Evolutionary conservation across 352 stramenopile species (phyloP).

Genomic region (Phytophthora fragariaefolia): DNA sequence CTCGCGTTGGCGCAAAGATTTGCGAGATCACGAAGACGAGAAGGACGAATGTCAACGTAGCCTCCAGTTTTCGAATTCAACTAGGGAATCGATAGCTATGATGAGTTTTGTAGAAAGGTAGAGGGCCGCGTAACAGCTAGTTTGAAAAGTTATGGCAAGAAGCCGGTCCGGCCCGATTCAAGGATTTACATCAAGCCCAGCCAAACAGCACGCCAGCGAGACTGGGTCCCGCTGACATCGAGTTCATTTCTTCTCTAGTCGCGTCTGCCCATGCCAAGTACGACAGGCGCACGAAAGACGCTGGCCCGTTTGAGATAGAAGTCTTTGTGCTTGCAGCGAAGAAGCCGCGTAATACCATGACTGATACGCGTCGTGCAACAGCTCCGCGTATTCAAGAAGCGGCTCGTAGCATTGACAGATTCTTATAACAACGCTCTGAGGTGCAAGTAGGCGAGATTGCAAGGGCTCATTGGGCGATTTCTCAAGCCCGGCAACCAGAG

Average conservation of each 20-base stretch:
- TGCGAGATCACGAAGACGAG: not conserved
- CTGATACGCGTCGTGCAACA: not conserved
- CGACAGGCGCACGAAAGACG: not conserved
- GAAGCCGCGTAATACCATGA: not conserved
- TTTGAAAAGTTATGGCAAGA: too few relatives aligned
- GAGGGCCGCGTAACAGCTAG: not conserved
- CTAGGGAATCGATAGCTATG: not conserved
- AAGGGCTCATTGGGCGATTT: constrained; percentile 4
- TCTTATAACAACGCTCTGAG: not conserved
- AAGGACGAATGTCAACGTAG: not conserved
- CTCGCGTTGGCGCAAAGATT: not conserved
- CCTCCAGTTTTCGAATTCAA: not conserved
- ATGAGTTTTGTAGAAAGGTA: not conserved
- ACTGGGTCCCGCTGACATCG: not conserved
- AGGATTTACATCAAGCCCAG: not conserved
- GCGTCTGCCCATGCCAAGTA: not conserved
- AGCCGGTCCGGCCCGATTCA: not conserved
- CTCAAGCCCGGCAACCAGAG: constrained; percentile 3
- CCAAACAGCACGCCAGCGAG: not conserved
- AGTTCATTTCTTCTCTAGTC: not conserved
- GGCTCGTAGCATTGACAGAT: constrained; percentile 1
- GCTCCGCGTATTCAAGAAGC: constrained; percentile 1
- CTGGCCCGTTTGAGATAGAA: not conserved
- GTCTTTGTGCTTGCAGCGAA: constrained; percentile 1
- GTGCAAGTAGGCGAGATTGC: constrained; percentile 11